A percentile compares a stretch with the other conserved stretches of the same genome.
Evolutionary conservation across 768 basidiomycete genomes (phyloP).

Genomic region (Rhizopogon salebrosus): DNA sequence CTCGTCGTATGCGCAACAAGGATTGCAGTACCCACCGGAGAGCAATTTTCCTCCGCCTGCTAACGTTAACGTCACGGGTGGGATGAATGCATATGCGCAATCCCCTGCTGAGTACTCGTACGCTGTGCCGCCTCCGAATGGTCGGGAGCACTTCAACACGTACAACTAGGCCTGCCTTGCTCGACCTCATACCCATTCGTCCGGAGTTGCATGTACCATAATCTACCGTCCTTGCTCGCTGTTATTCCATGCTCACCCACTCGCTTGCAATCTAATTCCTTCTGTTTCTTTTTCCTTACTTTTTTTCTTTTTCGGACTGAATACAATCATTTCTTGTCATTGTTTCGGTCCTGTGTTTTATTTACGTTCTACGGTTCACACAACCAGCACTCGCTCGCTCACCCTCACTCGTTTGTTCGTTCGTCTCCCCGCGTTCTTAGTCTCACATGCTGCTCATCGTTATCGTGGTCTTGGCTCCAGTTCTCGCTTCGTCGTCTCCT

Average conservation of each 20-base stretch:
- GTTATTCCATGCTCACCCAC: neutral
- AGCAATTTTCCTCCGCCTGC: constrained; percentile 6
- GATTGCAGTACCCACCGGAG: constrained; percentile 18
- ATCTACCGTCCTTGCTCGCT: neutral
- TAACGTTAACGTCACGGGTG: constrained; percentile 7
- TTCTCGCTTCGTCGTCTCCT: neutral
- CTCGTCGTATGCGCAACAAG: constrained; percentile 5
- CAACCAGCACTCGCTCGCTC: constrained; percentile 3
- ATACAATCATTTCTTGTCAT: neutral
- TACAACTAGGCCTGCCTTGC: neutral
- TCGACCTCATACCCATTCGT: neutral
- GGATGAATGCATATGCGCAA: constrained; percentile 13
- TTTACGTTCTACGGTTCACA: constrained; percentile 13
- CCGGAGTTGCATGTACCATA: neutral
- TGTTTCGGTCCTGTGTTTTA: neutral
- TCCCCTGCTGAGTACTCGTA: constrained; percentile 18
- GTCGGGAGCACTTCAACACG: constrained; percentile 18
- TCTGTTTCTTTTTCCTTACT: neutral
- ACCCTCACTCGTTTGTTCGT: neutral
- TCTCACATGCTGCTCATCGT: neutral
- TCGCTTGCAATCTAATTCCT: constrained; percentile 4
- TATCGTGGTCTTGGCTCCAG: neutral
- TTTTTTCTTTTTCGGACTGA: neutral
- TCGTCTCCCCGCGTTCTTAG: neutral
- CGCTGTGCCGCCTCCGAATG: constrained; percentile 4